Conservation (phyloP, 345 rosid genomes). For the Eucalyptus melliodora region DNA sequence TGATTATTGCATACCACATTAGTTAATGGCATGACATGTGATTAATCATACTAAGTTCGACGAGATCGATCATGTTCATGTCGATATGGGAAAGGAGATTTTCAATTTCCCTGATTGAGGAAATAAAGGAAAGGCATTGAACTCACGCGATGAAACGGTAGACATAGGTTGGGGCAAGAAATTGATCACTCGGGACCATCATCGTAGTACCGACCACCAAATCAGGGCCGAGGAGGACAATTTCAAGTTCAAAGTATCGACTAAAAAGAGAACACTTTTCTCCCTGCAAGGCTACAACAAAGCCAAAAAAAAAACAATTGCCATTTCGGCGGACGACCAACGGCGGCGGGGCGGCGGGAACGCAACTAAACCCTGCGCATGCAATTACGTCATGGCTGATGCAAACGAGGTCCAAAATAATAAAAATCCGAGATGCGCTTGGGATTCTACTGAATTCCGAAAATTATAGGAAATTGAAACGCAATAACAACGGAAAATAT, state of each 20-base stretch:
- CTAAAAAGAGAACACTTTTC: neutral
- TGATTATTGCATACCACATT: neutral
- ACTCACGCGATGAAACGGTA: neutral
- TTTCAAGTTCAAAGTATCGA: neutral
- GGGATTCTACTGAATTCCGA: neutral
- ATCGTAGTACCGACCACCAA: neutral
- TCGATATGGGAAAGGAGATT: neutral
- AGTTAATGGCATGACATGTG: no score
- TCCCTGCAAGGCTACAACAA: neutral
- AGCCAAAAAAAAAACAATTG: neutral
- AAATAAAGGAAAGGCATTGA: neutral
- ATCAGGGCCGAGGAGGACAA: neutral
- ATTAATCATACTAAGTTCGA: neutral
- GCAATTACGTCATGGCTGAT: neutral
- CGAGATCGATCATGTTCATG: neutral
- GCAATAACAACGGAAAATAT: neutral
- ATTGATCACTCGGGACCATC: neutral
- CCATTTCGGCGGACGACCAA: neutral
- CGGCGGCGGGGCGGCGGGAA: neutral
- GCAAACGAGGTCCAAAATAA: neutral
- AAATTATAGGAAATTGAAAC: neutral
- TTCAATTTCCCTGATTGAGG: neutral
- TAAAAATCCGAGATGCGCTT: neutral
- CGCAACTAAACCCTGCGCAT: neutral
- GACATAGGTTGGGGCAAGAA: neutral